These are phyloP conservation scores for Naumovozyma castellii DNA, from an alignment of 805 yeast species.

Conservation along the genomic window DNA sequence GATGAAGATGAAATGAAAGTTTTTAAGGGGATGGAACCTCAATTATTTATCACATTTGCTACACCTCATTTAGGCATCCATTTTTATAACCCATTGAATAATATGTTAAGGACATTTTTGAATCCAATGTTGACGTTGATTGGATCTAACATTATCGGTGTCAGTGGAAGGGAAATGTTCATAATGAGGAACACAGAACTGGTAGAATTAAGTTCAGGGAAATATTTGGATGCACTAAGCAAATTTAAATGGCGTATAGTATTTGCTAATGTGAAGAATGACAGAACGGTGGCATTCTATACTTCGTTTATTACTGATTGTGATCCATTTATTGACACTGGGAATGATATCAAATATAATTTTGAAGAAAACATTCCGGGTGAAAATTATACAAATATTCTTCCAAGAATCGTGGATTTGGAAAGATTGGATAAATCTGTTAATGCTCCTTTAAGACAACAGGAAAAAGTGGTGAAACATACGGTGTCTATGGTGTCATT, in stretches of 20 bases:
- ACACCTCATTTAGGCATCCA: constrained; percentile 66
- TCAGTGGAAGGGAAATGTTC: constrained; percentile 70
- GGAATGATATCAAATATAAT: constrained; percentile 39
- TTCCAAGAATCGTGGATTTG: constrained; percentile 24
- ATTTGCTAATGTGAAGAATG: constrained; percentile 71
- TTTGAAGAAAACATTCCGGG: constrained; percentile 36
- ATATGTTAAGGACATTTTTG: constrained; percentile 17
- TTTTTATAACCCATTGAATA: constrained; percentile 35
- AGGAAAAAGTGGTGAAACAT: not conserved
- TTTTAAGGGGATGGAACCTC: constrained; percentile 54
- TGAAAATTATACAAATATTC: constrained; percentile 8
- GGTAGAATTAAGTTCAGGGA: constrained; percentile 30
- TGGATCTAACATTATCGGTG: constrained; percentile 50
- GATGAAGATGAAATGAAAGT: constrained; percentile 19
- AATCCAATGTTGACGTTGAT: constrained; percentile 35
- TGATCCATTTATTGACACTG: constrained; percentile 61
- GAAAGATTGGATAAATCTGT: constrained; percentile 10
- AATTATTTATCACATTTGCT: constrained; percentile 58
- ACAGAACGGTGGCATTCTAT: constrained; percentile 80
- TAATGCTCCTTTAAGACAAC: not conserved
- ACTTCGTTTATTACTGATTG: constrained; percentile 67
- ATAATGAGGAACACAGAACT: constrained; percentile 41
- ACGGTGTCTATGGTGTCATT: not conserved
- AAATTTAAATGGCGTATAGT: constrained; percentile 48
- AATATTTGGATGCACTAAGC: constrained; percentile 45